These are phyloP conservation scores for Sextonia rubra DNA, from an alignment of 164 flowering plant genomes.

Conservation along the genomic window DNA sequence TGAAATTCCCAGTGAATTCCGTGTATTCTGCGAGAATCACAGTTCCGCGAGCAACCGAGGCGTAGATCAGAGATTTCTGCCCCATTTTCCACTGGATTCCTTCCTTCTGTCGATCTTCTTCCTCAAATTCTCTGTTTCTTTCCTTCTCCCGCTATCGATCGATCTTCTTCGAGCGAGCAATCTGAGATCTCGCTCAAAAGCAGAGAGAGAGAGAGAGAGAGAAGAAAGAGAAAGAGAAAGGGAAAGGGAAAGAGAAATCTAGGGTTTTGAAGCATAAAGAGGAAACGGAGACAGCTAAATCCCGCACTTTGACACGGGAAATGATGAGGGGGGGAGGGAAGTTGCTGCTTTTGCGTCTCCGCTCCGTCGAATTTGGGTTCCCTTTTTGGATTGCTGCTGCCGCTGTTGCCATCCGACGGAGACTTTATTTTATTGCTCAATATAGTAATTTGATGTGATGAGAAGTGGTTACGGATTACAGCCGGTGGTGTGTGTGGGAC, in stretches of 20 bases:
- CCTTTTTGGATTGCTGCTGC: neutral
- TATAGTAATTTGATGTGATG: too few species aligned
- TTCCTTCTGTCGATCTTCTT: neutral
- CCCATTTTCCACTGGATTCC: conserved; percentile 12
- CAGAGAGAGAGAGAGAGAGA: neutral
- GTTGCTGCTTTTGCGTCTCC: neutral
- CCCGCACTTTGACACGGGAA: neutral
- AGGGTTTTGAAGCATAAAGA: neutral
- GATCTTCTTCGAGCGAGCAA: neutral
- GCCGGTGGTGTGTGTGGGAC: too few species aligned
- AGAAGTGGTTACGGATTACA: too few species aligned
- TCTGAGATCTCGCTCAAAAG: neutral
- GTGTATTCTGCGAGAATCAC: conserved; percentile 26
- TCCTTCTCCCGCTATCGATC: neutral
- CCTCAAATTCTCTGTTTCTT: neutral
- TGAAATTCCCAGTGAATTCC: conserved; percentile 28
- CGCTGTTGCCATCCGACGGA: too few species aligned
- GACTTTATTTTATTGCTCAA: too few species aligned
- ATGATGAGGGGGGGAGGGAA: neutral
- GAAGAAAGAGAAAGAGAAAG: neutral
- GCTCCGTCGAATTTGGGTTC: neutral
- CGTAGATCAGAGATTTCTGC: conserved; percentile 23
- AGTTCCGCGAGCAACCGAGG: conserved; percentile 26
- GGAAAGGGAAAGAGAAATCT: neutral
- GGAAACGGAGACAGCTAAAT: neutral